A percentile compares a stretch with the other conserved stretches of the same genome.
These are phyloP conservation scores for Orychophragmus violaceus DNA, from an alignment of 345 rosid genomes.

Conservation along the genomic window DNA sequence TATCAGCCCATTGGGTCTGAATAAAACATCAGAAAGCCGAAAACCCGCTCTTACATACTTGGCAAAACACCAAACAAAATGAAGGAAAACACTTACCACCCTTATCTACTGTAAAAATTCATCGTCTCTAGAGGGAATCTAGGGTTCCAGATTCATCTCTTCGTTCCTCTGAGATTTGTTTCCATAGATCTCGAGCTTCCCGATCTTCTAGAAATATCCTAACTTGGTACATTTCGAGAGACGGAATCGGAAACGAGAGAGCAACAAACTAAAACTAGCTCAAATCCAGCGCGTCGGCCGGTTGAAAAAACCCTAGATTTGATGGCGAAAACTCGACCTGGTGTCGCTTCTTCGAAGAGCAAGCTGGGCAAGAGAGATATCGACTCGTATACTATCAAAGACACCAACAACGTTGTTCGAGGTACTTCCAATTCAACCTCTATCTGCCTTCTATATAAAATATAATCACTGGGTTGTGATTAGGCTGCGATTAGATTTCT, in stretches of 20 bases:
- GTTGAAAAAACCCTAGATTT: conserved; percentile 14
- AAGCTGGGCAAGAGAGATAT: conserved; percentile 48
- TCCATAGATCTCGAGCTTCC: background rate
- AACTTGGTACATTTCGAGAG: background rate
- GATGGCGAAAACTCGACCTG: conserved; percentile 87
- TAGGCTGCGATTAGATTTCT: background rate
- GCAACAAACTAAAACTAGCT: background rate
- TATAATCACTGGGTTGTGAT: too few relatives aligned
- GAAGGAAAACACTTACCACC: background rate
- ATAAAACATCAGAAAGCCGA: too few relatives aligned
- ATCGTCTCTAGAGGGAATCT: conserved; percentile 14
- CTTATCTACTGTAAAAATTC: background rate
- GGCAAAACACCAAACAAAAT: too few relatives aligned
- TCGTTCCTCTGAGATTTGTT: background rate
- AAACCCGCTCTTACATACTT: too few relatives aligned
- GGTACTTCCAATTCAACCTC: conserved; percentile 25
- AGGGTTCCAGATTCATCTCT: conserved; percentile 29
- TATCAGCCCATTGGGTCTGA: too few relatives aligned
- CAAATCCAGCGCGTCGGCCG: background rate
- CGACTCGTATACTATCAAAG: conserved; percentile 56
- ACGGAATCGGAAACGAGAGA: background rate
- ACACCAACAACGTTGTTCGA: conserved; percentile 62
- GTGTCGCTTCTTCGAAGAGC: conserved; percentile 36
- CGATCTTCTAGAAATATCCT: background rate
- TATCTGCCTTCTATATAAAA: too few relatives aligned